These are phyloP conservation scores for Globisporangium polare DNA, from an alignment of 352 stramenopile genomes.

Conservation along the genomic window DNA sequence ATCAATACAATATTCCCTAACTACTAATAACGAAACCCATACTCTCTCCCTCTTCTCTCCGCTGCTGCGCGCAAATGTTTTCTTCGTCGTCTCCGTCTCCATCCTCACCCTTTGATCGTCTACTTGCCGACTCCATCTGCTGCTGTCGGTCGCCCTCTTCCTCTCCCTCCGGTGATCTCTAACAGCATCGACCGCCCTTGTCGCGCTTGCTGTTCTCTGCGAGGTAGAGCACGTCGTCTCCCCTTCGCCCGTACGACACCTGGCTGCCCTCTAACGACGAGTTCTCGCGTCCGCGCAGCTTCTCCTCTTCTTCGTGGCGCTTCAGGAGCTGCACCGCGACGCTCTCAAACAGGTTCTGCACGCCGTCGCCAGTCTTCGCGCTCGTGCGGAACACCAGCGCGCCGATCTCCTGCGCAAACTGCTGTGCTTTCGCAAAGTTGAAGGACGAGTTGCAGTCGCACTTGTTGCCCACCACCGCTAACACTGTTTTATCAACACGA, in stretches of 20 bases:
- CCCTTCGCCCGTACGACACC: slow-evolving; percentile 21
- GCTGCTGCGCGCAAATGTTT: background rate
- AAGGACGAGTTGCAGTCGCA: slow-evolving; percentile 64
- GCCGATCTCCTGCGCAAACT: slow-evolving; percentile 76
- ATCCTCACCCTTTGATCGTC: background rate
- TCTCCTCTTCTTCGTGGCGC: slow-evolving; percentile 66
- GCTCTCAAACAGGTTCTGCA: slow-evolving; percentile 71
- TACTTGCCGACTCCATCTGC: background rate
- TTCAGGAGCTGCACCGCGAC: slow-evolving; percentile 71
- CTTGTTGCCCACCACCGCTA: slow-evolving; percentile 85
- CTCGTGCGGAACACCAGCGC: slow-evolving; percentile 81
- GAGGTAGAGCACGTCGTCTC: slow-evolving; percentile 15
- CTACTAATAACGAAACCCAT: slow-evolving; percentile 9
- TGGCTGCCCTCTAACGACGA: slow-evolving; percentile 25
- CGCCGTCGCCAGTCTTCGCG: slow-evolving; percentile 77
- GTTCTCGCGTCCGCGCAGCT: slow-evolving; percentile 39
- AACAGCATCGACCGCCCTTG: slow-evolving; percentile 11
- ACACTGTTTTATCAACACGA: slow-evolving; percentile 23
- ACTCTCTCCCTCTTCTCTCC: background rate
- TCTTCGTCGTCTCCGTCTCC: background rate
- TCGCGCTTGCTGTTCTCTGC: slow-evolving; percentile 12
- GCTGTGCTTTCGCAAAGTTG: slow-evolving; percentile 62
- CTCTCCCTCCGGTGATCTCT: background rate
- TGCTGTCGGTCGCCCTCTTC: background rate
- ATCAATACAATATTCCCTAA: slow-evolving; percentile 12